Conservation (phyloP, 805 yeast genomes). For the Peterozyma xylosa region DNA sequence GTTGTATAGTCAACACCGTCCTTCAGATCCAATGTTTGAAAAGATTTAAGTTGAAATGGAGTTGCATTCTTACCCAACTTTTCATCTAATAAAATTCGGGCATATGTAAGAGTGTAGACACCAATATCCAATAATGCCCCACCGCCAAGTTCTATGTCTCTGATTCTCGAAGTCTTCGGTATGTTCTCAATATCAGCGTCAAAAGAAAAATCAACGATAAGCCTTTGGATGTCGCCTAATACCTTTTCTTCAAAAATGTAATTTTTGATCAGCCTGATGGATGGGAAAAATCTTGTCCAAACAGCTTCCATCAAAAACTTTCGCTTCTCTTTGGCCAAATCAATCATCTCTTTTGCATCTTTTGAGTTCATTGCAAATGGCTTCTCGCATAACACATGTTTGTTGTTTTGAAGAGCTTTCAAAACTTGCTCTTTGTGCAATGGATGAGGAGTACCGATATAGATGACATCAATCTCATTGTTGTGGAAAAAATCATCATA, state of each 20-base stretch:
- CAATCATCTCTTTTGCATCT: constrained; percentile 34
- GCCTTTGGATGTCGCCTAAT: constrained; percentile 38
- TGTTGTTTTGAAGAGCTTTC: constrained; percentile 33
- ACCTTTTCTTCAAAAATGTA: constrained; percentile 30
- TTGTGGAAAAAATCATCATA: constrained; percentile 39
- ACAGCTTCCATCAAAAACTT: constrained; percentile 52
- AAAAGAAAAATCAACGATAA: constrained; percentile 34
- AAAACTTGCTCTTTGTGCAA: constrained; percentile 39
- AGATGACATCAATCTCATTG: constrained; percentile 37
- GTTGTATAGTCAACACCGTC: constrained; percentile 36
- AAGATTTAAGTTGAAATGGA: constrained; percentile 18
- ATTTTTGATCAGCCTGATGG: constrained; percentile 25
- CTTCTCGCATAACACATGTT: constrained; percentile 49
- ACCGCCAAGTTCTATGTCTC: constrained; percentile 41
- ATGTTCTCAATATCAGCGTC: constrained; percentile 24
- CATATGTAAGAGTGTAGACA: constrained; percentile 41
- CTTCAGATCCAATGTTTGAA: constrained; percentile 22
- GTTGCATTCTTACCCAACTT: constrained; percentile 22
- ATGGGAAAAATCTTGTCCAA: constrained; percentile 51
- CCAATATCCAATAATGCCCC: constrained; percentile 54
- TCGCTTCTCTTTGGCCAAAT: constrained; percentile 33
- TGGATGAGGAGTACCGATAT: constrained; percentile 49
- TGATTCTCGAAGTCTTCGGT: constrained; percentile 27
- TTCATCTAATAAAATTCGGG: constrained; percentile 30
- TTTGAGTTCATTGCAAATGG: constrained; percentile 41